Percentiles rank a stretch among this genome's conserved stretches.
phyloP scores from a whole-genome alignment of 345 rosid species.

The Toxicodendron radicans region DNA sequence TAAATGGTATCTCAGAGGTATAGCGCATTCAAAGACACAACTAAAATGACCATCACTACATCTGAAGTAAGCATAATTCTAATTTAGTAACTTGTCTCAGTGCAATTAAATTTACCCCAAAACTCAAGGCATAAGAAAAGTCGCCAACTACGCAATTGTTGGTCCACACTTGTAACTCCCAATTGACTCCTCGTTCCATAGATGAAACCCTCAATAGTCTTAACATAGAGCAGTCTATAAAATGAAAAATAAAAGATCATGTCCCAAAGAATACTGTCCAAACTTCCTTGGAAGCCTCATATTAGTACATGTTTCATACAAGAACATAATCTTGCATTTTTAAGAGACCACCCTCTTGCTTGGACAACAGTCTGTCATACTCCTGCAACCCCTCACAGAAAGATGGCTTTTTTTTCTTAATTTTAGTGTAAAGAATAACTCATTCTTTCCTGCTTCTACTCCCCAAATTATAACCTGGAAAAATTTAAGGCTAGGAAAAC shows the following conservation, averaged over 20 bases:
- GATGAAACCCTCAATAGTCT: not conserved
- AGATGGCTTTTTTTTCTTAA: not conserved
- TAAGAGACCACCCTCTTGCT: not conserved
- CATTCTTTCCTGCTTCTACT: not conserved
- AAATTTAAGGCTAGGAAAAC: not conserved
- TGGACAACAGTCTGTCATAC: too few species aligned
- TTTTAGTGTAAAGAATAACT: not conserved
- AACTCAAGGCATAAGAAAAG: not conserved
- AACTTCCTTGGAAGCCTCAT: not conserved
- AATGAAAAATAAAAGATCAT: not conserved
- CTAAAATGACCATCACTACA: not conserved
- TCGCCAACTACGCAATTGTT: not conserved
- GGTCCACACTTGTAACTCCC: not conserved
- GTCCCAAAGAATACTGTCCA: not conserved
- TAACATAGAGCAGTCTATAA: not conserved
- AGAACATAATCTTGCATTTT: not conserved
- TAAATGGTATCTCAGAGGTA: not conserved
- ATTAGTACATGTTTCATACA: not conserved
- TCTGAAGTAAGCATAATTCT: not conserved
- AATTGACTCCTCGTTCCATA: not conserved
- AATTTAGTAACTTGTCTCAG: not conserved
- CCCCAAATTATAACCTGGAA: not conserved
- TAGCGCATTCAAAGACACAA: not conserved
- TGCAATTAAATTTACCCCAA: not conserved
- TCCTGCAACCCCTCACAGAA: not conserved